Base-by-base conservation (phyloP, 192 early-diverging fungal genomes). In the Entomortierella parvispora region DNA sequence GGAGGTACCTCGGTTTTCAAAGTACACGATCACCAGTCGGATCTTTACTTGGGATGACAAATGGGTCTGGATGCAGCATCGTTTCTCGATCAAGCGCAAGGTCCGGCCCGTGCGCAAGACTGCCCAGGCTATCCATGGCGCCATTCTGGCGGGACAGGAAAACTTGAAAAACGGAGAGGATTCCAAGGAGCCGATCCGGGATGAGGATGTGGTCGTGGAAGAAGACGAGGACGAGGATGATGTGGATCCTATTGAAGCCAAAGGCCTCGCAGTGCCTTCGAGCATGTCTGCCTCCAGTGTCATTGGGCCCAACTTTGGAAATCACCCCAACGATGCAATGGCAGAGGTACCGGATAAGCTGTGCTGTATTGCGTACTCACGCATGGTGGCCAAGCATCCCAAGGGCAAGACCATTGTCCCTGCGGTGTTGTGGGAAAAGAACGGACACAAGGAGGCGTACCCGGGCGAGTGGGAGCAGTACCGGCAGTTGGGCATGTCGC, bases 41-140 rank as follows among this genome's bases (percentile, higher is more conserved):
- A 57, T 87, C 51, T 82, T 78, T 51, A 78, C 82, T 14, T 87
- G 86, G 86, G 77, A 79, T 32, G 74, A 83, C 23, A 87, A 87
- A 61, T 87, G 86, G 86, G 50, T 86, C 22, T 83, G 80, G 47
- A 47, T 84, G 25, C 62, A 84, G 31, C 80, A 80, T 20, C 65
- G 84, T 15, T 82, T 78, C 55, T 77, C 74, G 47, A 63, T 77
- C 61, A 77, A 77, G 28, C 56, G 74, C 29, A 77, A 64, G 44
- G 17, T 48, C 15, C 45, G 29, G 8, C 65, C 63, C 5, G 33
- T 54, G 4, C 59, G 66, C 40, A 56, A 68, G 55, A 48, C 74
- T 11, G 4, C 64, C 10, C 46, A 62, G 42, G 34, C 32, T 20
- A 51, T 37, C 15, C 26, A 34, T n/a, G 63, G 28, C 26, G 53